These are phyloP conservation scores for Aspergillus candidus DNA, from an alignment of 2,329 filamentous ascomycete genomes.

Conservation along the genomic window DNA sequence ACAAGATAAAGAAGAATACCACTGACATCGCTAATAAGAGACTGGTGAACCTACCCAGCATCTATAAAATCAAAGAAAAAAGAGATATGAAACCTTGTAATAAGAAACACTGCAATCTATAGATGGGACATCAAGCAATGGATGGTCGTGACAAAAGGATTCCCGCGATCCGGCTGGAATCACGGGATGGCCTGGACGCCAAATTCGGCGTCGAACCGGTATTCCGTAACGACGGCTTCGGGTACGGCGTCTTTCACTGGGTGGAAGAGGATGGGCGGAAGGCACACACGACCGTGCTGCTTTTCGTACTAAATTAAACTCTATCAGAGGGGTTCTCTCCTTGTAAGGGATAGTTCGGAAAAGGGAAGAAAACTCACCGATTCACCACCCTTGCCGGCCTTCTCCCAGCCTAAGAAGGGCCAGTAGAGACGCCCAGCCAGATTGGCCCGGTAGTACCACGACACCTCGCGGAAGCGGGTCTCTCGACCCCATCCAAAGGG, in stretches of 20 bases:
- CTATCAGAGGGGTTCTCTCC: not conserved
- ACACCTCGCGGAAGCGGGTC: constrained; percentile 27
- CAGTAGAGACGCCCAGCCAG: constrained; percentile 27
- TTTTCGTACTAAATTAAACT: constrained; percentile 4
- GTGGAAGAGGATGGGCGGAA: constrained; percentile 26
- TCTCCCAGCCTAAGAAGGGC: constrained; percentile 27
- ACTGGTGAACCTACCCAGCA: too few species aligned
- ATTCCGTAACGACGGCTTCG: constrained; percentile 4
- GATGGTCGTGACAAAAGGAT: too few species aligned
- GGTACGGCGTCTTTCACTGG: constrained; percentile 21
- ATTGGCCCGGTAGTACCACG: constrained; percentile 30
- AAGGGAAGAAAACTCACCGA: constrained; percentile 1
- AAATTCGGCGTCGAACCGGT: constrained; percentile 1
- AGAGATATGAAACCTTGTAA: too few species aligned
- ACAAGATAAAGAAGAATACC: too few species aligned
- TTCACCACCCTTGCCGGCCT: constrained; percentile 16
- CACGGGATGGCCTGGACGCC: not conserved
- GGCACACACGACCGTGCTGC: constrained; percentile 18
- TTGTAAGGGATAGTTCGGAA: not conserved
- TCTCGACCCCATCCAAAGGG: constrained; percentile 30
- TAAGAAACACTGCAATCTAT: too few species aligned
- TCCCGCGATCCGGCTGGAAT: too few species aligned
- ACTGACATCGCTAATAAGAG: too few species aligned
- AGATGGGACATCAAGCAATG: too few species aligned
- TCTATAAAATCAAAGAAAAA: too few species aligned